Conservation (phyloP, 176 grass and related monocot species). For the Thinopyrum elongatum region DNA sequence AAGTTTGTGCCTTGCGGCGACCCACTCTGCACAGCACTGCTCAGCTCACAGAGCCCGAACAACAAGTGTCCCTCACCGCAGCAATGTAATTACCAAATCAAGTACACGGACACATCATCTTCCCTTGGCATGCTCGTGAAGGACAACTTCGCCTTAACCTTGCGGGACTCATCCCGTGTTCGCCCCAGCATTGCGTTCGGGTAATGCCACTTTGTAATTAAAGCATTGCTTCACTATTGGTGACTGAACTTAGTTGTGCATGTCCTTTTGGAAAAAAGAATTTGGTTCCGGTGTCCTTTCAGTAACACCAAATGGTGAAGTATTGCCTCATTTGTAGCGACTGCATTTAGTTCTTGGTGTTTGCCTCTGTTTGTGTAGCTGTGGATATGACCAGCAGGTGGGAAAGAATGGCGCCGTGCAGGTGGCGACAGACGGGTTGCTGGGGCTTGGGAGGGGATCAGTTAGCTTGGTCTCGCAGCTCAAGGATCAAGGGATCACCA, state of each 20-base stretch:
- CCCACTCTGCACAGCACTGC: constrained; percentile 41
- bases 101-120: constrained; percentile 63
- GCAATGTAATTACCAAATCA: constrained; percentile 76
- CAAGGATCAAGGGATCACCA: constrained; percentile 74
- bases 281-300: no score
- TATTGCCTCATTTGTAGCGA: neutral
- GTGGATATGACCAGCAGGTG: constrained; percentile 83
- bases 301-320: neutral
- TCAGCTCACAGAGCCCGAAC: neutral
- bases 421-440: constrained; percentile 61
- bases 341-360: neutral
- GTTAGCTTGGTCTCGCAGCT: constrained; percentile 71
- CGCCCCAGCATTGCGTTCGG: constrained; percentile 65
- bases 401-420: constrained; percentile 28
- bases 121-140: constrained; percentile 69
- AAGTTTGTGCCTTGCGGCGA: constrained; percentile 55
- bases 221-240: no score
- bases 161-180: constrained; percentile 51
- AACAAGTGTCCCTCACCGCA: constrained; percentile 47
- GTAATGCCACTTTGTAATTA: no score
- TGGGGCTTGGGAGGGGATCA: constrained; percentile 75
- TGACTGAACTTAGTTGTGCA: no score
- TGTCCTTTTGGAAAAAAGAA: no score
- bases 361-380: constrained; percentile 46
- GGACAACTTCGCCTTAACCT: constrained; percentile 43